Evolutionary conservation across 2,329 filamentous ascomycete genomes (phyloP).

Genomic region (Stemphylium vesicarium): DNA sequence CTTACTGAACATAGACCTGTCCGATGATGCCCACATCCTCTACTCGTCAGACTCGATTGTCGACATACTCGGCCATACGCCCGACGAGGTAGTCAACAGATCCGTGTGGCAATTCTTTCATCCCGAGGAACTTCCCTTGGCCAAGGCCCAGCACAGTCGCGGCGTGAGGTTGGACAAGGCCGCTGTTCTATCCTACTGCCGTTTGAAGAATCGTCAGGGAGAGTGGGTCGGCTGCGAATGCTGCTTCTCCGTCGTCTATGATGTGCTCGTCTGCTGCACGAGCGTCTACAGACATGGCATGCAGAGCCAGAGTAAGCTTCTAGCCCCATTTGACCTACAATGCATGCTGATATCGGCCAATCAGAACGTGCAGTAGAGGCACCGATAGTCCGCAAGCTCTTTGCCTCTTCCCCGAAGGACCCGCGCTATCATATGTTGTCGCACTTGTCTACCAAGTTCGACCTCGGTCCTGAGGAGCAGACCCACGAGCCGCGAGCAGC

Average conservation of each 20-base stretch:
- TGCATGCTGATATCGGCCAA: slow-evolving; percentile 13
- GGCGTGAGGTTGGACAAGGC: slow-evolving; percentile 82
- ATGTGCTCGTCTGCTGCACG: slow-evolving; percentile 84
- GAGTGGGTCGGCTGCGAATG: slow-evolving; percentile 83
- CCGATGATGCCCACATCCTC: slow-evolving; percentile 76
- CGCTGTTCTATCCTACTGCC: slow-evolving; percentile 80
- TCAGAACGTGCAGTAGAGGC: slow-evolving; percentile 79
- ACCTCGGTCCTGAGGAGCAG: slow-evolving; percentile 58
- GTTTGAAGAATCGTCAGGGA: slow-evolving; percentile 71
- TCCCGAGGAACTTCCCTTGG: slow-evolving; percentile 78
- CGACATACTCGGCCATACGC: slow-evolving; percentile 81
- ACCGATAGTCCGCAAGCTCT: slow-evolving; percentile 77
- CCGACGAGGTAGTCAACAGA: slow-evolving; percentile 75
- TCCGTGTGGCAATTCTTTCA: slow-evolving; percentile 89
- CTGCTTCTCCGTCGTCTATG: slow-evolving; percentile 87
- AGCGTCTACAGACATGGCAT: slow-evolving; percentile 74
- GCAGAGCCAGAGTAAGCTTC: slow-evolving; percentile 74
- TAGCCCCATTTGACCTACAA: not conserved
- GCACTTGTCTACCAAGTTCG: slow-evolving; percentile 82
- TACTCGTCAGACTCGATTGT: slow-evolving; percentile 84
- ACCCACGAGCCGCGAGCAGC: slow-evolving; percentile 82
- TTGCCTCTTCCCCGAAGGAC: slow-evolving; percentile 80
- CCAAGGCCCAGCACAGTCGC: slow-evolving; percentile 73
- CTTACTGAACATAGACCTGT: slow-evolving; percentile 64
- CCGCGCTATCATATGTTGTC: slow-evolving; percentile 90